Evolutionary conservation across 1,139 yeast species (phyloP).

Genomic region (Ashbya aceris): DNA sequence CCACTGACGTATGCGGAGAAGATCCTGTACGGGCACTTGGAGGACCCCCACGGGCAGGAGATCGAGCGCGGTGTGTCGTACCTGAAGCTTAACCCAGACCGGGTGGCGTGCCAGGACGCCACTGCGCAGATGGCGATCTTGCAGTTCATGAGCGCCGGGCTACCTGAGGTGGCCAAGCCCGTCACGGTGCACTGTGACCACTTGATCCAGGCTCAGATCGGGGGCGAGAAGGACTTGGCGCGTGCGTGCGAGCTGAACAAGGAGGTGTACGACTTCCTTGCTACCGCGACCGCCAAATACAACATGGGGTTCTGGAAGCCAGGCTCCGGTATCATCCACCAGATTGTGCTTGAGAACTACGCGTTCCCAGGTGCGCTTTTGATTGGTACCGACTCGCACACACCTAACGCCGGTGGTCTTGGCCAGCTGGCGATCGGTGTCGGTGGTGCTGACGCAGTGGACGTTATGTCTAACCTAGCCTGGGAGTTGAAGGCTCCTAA

Average conservation of each 20-base stretch:
- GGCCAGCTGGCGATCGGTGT: constrained; percentile 98
- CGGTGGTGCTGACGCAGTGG: constrained; percentile 99
- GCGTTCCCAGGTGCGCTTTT: constrained; percentile 92
- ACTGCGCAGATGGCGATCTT: constrained; percentile 99
- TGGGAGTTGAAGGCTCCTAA: constrained; percentile 99
- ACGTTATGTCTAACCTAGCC: constrained; percentile 93
- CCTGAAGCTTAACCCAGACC: constrained; percentile 95
- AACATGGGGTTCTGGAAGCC: constrained; percentile 99
- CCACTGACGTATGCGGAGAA: constrained; percentile 98
- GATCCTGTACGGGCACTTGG: constrained; percentile 91
- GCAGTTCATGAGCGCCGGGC: constrained; percentile 96
- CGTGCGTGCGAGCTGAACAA: constrained; percentile 90
- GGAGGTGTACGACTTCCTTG: constrained; percentile 94
- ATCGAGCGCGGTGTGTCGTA: constrained; percentile 94
- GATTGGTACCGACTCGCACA: constrained; percentile 96
- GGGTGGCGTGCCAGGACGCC: constrained; percentile 99
- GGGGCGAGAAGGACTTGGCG: constrained; percentile 85
- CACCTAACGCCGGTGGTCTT: constrained; percentile 96
- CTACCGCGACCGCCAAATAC: constrained; percentile 91
- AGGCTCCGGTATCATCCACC: constrained; percentile 97
- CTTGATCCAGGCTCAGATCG: constrained; percentile 94
- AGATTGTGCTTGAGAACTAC: constrained; percentile 90
- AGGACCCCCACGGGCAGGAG: constrained; percentile 90
- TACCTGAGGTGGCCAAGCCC: constrained; percentile 92
- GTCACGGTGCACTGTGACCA: constrained; percentile 99